Base-by-base conservation (phyloP, 225 moss, liverwort and hornwort genomes). In the Pleurozium schreberi region DNA sequence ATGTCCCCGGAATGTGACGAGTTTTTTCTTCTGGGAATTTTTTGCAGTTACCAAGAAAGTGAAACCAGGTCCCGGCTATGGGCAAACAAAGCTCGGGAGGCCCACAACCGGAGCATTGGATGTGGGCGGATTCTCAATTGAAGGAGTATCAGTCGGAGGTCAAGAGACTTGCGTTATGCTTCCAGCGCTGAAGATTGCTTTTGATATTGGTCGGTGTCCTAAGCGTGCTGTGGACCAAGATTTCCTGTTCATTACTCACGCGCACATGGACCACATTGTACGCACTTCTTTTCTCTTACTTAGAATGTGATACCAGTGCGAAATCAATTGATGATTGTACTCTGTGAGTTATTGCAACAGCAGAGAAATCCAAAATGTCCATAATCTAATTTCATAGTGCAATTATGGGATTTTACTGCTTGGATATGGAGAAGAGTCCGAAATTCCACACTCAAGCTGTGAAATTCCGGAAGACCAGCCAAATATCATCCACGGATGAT, bases 221-320 rank as follows among this genome's bases (percentile, higher is more conserved):
- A 93, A 95, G 89, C 96, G 99, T 30, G 95, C 96, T 28, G 91
- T 99, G 57, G 94, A 96, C 33, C 97, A 96, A 82, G 97, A 99
- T 77, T 96, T 93, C 81, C 93, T 99, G 83, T 94, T 97, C 89
- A 99, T 99, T 27, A 97, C 96, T 40, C 97, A 97, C 88, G 92
- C 96, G 33, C 99, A 99, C 90, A 95, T 97, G 97, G 99, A 99
- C 89, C 99, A 99, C 78, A 99, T 99, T 86, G 99, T 99, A 85
- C 77, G 97, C 64, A 79, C 58, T 76, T 71, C 59, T 58, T 10
- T 68, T n/a, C 87, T 79, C 75, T 49, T 81, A 25, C 59, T 86
- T 17, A 23, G 26, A 83, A 52, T 69, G 55, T 66, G 43, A 55
- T 65, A 45, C 38, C 55, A 67, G 12, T 85, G 47, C 36, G 34